These are phyloP conservation scores for Aspergillus pseudoviridinutans DNA, from an alignment of 2,329 filamentous ascomycete species.

Conservation along the genomic window DNA sequence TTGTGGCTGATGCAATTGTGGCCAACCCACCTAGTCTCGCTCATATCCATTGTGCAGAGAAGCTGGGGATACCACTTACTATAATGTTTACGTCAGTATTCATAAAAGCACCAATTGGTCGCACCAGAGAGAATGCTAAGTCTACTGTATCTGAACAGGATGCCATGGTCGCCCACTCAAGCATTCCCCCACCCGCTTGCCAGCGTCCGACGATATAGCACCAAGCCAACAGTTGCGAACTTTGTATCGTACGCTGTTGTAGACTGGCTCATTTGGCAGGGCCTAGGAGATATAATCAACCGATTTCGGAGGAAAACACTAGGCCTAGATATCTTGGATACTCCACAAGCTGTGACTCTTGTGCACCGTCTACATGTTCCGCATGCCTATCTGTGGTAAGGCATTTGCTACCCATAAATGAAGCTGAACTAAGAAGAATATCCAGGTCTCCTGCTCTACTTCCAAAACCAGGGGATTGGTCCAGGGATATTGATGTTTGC, in stretches of 20 bases:
- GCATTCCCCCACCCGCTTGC: conserved; percentile 83
- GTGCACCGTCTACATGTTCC: conserved; percentile 72
- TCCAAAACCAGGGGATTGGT: conserved; percentile 76
- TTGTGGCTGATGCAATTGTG: conserved; percentile 85
- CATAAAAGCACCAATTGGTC: too few species aligned
- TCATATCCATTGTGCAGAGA: conserved; percentile 75
- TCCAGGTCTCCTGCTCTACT: conserved; percentile 66
- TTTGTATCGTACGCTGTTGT: conserved; percentile 80
- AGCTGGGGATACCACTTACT: conserved; percentile 71
- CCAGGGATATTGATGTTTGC: conserved; percentile 64
- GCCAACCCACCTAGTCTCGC: conserved; percentile 77
- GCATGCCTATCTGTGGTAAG: conserved; percentile 82
- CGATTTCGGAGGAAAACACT: conserved; percentile 72
- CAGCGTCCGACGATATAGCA: conserved; percentile 72
- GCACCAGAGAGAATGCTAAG: too few species aligned
- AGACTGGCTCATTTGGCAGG: conserved; percentile 92
- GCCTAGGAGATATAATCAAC: conserved; percentile 86
- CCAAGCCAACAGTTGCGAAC: conserved; percentile 70
- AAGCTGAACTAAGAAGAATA: neutral
- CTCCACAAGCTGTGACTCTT: conserved; percentile 79
- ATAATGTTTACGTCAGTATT: conserved; percentile 70
- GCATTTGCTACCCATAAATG: neutral
- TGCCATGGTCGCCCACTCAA: conserved; percentile 86
- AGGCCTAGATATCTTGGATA: conserved; percentile 70
- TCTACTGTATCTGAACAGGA: conserved; percentile 31